Percentiles rank a stretch among this genome's conserved stretches.
Conservation (phyloP, 208 protist species). For the Leishmania turanica region DNA sequence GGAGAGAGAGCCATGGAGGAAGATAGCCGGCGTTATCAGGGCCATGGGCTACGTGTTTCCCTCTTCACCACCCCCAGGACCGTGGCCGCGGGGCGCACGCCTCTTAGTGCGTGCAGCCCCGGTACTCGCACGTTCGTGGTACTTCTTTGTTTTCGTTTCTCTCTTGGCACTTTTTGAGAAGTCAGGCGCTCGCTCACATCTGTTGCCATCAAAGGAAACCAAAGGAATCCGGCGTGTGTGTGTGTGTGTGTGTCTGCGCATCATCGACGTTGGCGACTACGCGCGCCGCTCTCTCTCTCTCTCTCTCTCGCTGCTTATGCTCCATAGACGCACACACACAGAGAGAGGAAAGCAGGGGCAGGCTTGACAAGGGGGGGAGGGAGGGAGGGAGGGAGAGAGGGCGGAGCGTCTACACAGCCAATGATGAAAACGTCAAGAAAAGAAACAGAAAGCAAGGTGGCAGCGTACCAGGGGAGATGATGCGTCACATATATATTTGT, state of each 20-base stretch:
- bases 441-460: background rate
- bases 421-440: background rate
- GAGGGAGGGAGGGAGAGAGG: no score
- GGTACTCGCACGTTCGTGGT: no score
- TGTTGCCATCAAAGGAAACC: background rate
- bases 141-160: background rate
- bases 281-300: background rate
- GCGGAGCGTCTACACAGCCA: background rate
- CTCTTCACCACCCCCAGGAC: background rate
- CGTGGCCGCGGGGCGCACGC: background rate
- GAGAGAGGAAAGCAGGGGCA: background rate
- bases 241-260: background rate
- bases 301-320: background rate
- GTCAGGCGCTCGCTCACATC: background rate
- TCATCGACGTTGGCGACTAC: background rate
- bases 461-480: background rate
- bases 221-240: background rate
- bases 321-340: background rate
- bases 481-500: background rate
- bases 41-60: background rate
- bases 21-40: background rate
- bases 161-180: background rate
- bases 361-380: background rate
- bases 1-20: background rate
- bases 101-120: background rate